phyloP scores from a whole-genome alignment of 2,329 filamentous ascomycete genomes.

The Tothia fuscella region DNA sequence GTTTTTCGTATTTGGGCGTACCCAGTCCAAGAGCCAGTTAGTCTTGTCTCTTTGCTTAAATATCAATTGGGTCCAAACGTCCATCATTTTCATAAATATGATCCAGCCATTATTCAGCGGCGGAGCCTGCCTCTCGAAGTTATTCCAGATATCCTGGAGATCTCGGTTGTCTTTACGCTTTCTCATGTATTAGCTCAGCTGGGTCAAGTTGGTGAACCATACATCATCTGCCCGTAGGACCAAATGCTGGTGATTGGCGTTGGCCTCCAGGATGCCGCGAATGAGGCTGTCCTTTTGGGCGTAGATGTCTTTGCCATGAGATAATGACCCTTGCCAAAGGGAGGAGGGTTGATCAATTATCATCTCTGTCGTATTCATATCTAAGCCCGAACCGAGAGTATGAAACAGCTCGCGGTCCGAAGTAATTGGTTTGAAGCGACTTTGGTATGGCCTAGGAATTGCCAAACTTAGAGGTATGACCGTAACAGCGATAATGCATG shows the following conservation, averaged over 20 bases:
- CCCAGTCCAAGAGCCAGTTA: not conserved
- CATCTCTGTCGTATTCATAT: too few species aligned
- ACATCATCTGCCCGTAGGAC: not conserved
- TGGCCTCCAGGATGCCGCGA: not conserved
- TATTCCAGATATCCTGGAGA: not conserved
- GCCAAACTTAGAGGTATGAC: not conserved
- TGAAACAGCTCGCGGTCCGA: not conserved
- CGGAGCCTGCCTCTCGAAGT: not conserved
- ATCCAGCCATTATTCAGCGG: not conserved
- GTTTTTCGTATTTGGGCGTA: not conserved
- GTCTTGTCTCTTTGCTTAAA: not conserved
- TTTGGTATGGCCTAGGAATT: not conserved
- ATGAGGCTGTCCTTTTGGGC: not conserved
- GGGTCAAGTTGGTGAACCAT: not conserved
- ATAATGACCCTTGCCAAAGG: not conserved
- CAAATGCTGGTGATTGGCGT: not conserved
- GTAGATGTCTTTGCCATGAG: not conserved
- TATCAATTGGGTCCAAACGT: too few species aligned
- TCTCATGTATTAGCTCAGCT: not conserved
- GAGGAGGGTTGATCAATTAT: not conserved
- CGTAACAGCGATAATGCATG: not conserved
- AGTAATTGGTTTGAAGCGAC: not conserved
- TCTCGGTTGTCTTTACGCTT: not conserved
- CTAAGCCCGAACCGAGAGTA: not conserved
- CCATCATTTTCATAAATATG: not conserved